Conservation (phyloP, 805 yeast genomes). For the Suhomyces sp. region DNA sequence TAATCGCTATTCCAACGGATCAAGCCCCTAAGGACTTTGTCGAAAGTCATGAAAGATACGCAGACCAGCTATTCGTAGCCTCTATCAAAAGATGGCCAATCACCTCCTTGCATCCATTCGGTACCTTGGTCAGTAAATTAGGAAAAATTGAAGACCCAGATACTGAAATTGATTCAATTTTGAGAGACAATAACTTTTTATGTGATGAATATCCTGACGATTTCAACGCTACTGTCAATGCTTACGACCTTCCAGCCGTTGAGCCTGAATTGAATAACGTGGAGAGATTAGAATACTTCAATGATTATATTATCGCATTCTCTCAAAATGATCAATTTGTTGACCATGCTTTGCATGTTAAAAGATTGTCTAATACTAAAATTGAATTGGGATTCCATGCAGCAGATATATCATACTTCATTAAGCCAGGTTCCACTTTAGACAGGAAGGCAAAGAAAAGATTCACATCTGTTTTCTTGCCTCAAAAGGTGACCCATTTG, state of each 20-base stretch:
- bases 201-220: slow-evolving; percentile 74
- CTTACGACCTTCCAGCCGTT: slow-evolving; percentile 41
- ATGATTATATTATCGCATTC: slow-evolving; percentile 65
- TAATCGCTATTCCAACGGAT: slow-evolving; percentile 97
- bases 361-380: slow-evolving; percentile 53
- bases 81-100: slow-evolving; percentile 99
- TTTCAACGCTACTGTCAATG: slow-evolving; percentile 19
- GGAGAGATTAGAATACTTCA: slow-evolving; percentile 51
- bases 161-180: slow-evolving; percentile 83
- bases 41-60: slow-evolving; percentile 82
- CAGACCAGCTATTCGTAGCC: slow-evolving; percentile 84
- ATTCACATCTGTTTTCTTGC: slow-evolving; percentile 83
- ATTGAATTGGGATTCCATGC: slow-evolving; percentile 86
- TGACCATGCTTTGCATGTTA: slow-evolving; percentile 85
- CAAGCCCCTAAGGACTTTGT: slow-evolving; percentile 96
- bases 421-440: slow-evolving; percentile 70
- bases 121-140: slow-evolving; percentile 82
- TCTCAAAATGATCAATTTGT: slow-evolving; percentile 56
- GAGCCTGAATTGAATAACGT: slow-evolving; percentile 35
- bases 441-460: slow-evolving; percentile 91
- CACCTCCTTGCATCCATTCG: slow-evolving; percentile 97
- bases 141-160: slow-evolving; percentile 76
- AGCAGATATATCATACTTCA: slow-evolving; percentile 70
- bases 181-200: slow-evolving; percentile 81
- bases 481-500: slow-evolving; percentile 68